Percentiles rank a stretch among this genome's conserved stretches.
These are phyloP conservation scores for Backusella tuberculispora DNA, from an alignment of 192 early-diverging fungal species.

Conservation along the genomic window DNA sequence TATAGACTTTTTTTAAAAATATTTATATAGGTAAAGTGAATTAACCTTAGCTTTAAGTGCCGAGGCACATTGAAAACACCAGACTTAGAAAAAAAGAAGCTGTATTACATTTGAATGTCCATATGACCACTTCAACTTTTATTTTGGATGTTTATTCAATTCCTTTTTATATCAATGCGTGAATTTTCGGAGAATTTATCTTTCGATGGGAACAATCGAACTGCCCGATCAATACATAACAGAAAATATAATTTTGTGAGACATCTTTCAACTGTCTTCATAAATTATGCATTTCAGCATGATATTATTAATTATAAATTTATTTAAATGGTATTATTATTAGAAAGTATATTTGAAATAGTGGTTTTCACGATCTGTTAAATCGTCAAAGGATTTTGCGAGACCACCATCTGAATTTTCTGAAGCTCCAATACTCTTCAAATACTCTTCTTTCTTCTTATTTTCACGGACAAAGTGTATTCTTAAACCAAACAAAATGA, in stretches of 20 bases:
- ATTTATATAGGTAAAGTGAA: no score
- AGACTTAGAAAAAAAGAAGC: no score
- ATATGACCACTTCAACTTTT: not conserved
- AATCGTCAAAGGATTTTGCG: conserved; percentile 26
- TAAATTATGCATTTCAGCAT: not conserved
- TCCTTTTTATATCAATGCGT: not conserved
- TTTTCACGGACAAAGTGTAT: conserved; percentile 4
- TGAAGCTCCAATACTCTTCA: not conserved
- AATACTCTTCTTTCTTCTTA: not conserved
- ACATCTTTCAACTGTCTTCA: not conserved
- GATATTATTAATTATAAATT: not conserved
- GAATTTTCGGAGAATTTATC: not conserved
- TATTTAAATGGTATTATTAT: conserved; percentile 1
- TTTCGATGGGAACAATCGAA: not conserved
- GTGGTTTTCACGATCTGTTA: conserved; percentile 27
- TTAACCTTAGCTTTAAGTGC: no score
- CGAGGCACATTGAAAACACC: no score
- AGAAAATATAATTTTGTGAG: not conserved
- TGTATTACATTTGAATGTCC: not conserved
- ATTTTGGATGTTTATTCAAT: not conserved
- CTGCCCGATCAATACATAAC: not conserved
- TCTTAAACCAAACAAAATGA: not conserved
- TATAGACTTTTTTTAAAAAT: no score
- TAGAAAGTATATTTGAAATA: conserved; percentile 30
- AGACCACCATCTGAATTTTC: not conserved